Evolutionary conservation across 345 rosid species (phyloP).

Genomic region (Raphanus sativus): DNA sequence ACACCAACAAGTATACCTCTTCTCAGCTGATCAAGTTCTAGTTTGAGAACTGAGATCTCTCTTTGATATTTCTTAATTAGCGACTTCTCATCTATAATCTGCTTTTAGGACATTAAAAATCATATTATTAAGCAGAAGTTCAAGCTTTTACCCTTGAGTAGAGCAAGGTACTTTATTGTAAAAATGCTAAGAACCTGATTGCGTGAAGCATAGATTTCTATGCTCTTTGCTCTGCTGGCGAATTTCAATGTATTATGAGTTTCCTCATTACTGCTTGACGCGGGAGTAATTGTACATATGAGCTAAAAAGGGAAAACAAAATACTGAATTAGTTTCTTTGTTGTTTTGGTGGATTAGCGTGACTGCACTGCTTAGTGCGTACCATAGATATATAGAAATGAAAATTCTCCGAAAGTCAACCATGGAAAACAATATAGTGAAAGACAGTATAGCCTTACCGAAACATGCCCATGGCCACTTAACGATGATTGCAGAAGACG

Average conservation of each 20-base stretch:
- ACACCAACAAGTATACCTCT: constrained; percentile 83
- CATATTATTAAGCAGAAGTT: constrained; percentile 22
- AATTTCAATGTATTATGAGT: constrained; percentile 97
- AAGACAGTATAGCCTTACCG: constrained; percentile 59
- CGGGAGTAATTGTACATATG: constrained; percentile 97
- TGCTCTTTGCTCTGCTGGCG: constrained; percentile 96
- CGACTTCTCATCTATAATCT: constrained; percentile 99
- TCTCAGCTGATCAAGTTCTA: constrained; percentile 89
- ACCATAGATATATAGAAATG: not conserved
- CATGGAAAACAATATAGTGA: not conserved
- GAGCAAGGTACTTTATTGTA: constrained; percentile 4
- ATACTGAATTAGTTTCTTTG: not conserved
- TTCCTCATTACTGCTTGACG: constrained; percentile 96
- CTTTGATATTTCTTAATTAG: constrained; percentile 95
- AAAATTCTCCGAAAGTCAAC: constrained; percentile 4
- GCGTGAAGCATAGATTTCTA: constrained; percentile 94
- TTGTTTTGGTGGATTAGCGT: not conserved
- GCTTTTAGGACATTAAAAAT: constrained; percentile 33
- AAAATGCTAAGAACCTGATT: constrained; percentile 63
- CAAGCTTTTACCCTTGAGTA: constrained; percentile 4
- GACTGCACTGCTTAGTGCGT: not conserved
- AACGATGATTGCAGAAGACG: constrained; percentile 98
- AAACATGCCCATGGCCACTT: constrained; percentile 98
- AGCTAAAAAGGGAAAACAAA: constrained; percentile 56
- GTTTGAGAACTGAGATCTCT: constrained; percentile 86